A percentile compares a stretch with the other conserved stretches of the same genome.
phyloP scores from a whole-genome alignment of 1,284 basidiomycete genomes.

The Ustilago loliicola region DNA sequence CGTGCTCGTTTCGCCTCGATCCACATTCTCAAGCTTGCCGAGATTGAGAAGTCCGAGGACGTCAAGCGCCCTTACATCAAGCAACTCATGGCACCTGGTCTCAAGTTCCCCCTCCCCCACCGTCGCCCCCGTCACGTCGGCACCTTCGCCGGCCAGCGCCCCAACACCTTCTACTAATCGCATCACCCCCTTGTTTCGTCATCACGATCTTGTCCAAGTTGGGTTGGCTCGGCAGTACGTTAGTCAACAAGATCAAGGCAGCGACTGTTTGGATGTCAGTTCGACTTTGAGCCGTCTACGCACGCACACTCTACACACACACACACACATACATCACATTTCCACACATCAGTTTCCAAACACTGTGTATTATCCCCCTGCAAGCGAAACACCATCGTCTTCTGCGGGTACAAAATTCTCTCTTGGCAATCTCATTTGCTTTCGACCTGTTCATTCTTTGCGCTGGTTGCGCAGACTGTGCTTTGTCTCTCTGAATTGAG shows the following conservation, averaged over 20 bases:
- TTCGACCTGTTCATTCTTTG: conserved; percentile 23
- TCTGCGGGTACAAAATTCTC: conserved; percentile 28
- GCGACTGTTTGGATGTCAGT: not conserved
- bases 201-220: conserved; percentile 10
- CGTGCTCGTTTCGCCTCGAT: conserved; percentile 99
- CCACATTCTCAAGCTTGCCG: conserved; percentile 93
- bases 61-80: conserved; percentile 90
- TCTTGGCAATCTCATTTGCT: conserved; percentile 40
- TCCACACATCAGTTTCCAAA: conserved; percentile 4
- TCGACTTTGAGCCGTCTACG: not conserved
- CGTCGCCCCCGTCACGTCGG: conserved; percentile 74
- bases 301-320: not conserved
- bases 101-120: conserved; percentile 99
- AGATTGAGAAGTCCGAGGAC: conserved; percentile 91
- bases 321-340: conserved; percentile 6
- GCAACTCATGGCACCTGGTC: conserved; percentile 88
- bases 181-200: conserved; percentile 19
- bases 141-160: conserved; percentile 71
- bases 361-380: conserved; percentile 12
- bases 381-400: not conserved
- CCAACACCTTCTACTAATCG: conserved; percentile 72
- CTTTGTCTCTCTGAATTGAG: not conserved
- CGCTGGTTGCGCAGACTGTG: not conserved
- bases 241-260: conserved; percentile 3
- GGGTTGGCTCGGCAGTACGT: conserved; percentile 4